Conservation (phyloP, 1,139 yeast genomes). For the Geotrichum citri-aurantii region DNA sequence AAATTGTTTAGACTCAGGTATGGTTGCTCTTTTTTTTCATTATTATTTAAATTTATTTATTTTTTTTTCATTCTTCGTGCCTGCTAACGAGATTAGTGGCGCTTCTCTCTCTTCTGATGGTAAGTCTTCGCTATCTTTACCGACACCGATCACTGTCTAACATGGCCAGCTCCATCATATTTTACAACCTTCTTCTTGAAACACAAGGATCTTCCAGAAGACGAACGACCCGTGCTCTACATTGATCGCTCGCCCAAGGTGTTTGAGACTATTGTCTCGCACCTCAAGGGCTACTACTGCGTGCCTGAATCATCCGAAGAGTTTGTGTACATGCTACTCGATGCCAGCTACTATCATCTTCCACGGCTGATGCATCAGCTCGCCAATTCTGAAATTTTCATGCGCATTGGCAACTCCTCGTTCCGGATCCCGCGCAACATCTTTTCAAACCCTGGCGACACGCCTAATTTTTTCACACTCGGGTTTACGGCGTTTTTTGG, state of each 20-base stretch:
- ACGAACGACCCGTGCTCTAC: constrained; percentile 43
- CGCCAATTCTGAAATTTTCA: constrained; percentile 52
- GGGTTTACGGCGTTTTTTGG: constrained; percentile 49
- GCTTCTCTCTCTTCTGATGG: constrained; percentile 80
- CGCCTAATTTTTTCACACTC: constrained; percentile 73
- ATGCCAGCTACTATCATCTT: constrained; percentile 66
- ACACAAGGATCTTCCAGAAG: constrained; percentile 24
- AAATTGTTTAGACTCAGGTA: constrained; percentile 32
- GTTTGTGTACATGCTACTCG: constrained; percentile 58
- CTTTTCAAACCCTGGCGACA: constrained; percentile 56
- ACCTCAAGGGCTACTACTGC: constrained; percentile 65
- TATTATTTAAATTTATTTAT: constrained; percentile 43
- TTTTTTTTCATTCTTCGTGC: background rate
- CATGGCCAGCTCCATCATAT: constrained; percentile 40
- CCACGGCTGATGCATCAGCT: constrained; percentile 50
- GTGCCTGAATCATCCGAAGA: constrained; percentile 53
- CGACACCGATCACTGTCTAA: constrained; percentile 39
- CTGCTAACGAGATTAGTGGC: constrained; percentile 69
- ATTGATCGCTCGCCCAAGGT: constrained; percentile 73
- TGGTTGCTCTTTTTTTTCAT: background rate
- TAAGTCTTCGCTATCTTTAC: constrained; percentile 35
- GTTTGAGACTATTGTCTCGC: constrained; percentile 60
- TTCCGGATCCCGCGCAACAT: constrained; percentile 57
- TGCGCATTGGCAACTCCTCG: constrained; percentile 54
- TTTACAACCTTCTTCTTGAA: constrained; percentile 44